These are phyloP conservation scores for Theobroma grandiflorum DNA, from an alignment of 441 rosid genomes.

Conservation along the genomic window DNA sequence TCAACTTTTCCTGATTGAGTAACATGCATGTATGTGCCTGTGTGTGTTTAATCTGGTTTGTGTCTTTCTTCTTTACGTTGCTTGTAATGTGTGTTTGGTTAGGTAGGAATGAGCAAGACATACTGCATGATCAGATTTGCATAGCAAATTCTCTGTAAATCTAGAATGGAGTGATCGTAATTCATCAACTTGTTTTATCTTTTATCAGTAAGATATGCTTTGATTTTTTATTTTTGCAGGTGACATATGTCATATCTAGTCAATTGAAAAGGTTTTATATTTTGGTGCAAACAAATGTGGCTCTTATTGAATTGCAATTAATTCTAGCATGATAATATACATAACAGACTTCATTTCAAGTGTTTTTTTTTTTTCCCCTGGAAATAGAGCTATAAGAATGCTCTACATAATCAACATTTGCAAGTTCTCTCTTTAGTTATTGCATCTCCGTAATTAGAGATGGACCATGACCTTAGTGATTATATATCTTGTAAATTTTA, in stretches of 20 bases:
- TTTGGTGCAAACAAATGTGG: background rate
- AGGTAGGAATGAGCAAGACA: no score
- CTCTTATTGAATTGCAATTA: slow-evolving; percentile 1
- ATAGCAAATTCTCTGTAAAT: no score
- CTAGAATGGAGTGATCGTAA: no score
- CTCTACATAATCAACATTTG: background rate
- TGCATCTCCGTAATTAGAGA: background rate
- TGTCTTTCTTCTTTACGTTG: background rate
- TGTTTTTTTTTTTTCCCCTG: background rate
- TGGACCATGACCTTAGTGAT: background rate
- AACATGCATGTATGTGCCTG: background rate
- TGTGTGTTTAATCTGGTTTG: slow-evolving; percentile 10
- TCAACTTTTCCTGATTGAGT: background rate
- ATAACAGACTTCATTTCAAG: background rate
- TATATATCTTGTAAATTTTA: background rate
- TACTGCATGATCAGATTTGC: no score
- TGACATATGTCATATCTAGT: background rate
- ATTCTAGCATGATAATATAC: background rate
- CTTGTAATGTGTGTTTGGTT: background rate
- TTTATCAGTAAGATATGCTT: no score
- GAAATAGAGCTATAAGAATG: slow-evolving; percentile 7
- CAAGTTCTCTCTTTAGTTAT: slow-evolving; percentile 6
- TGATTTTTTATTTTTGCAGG: no score
- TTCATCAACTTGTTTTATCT: no score
- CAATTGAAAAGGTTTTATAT: background rate